These are phyloP conservation scores for Acacia acuminata DNA, from an alignment of 306 rosid genomes.

Conservation along the genomic window DNA sequence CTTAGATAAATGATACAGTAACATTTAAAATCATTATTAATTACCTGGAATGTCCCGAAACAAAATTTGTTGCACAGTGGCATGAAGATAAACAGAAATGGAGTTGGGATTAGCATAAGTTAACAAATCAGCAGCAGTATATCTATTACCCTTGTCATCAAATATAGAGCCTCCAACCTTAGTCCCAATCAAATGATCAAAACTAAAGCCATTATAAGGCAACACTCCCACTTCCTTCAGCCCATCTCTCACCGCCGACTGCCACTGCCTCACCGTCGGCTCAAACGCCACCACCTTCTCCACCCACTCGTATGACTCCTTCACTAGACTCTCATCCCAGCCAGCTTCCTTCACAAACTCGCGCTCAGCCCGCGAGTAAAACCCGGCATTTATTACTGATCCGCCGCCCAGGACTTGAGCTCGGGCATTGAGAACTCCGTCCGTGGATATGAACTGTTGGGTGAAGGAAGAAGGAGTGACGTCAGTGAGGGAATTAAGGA, in stretches of 20 bases:
- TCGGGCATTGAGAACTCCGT: neutral
- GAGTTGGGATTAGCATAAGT: neutral
- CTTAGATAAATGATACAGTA: too few relatives aligned
- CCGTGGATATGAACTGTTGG: neutral
- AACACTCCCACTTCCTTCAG: neutral
- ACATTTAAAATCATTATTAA: neutral
- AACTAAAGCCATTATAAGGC: neutral
- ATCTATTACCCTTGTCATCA: neutral
- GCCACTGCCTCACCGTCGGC: neutral
- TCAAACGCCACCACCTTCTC: slow-evolving; percentile 27
- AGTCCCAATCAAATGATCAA: neutral
- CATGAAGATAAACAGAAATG: neutral
- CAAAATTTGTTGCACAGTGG: neutral
- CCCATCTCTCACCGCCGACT: neutral
- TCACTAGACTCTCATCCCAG: slow-evolving; percentile 50
- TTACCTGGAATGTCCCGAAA: neutral
- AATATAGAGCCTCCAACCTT: neutral
- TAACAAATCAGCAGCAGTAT: neutral
- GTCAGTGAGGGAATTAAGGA: neutral
- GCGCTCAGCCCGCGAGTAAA: neutral
- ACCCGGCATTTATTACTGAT: neutral
- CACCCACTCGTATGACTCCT: slow-evolving; percentile 66
- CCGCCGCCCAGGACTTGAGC: neutral
- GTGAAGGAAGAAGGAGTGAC: neutral
- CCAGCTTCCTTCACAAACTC: slow-evolving; percentile 42